These are phyloP conservation scores for Albizia julibrissin DNA, from an alignment of 306 rosid genomes.

Conservation along the genomic window DNA sequence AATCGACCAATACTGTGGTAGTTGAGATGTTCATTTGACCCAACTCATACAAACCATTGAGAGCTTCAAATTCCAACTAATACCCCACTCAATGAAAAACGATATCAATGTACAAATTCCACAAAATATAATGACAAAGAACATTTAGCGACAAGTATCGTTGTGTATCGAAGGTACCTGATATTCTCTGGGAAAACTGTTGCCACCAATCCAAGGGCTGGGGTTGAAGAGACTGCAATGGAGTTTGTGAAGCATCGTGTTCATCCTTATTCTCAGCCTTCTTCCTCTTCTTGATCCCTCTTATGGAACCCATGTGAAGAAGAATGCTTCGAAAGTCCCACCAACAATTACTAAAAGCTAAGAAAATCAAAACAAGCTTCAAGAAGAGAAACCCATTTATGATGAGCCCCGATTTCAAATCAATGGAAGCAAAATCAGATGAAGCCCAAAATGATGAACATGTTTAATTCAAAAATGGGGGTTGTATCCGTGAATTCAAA, in stretches of 20 bases:
- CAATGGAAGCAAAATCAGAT: constrained; percentile 31
- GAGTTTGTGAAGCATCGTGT: constrained; percentile 54
- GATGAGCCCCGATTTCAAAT: constrained; percentile 44
- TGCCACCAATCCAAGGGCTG: constrained; percentile 89
- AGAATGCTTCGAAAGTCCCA: constrained; percentile 36
- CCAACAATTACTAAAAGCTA: constrained; percentile 21
- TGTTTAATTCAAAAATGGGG: neutral
- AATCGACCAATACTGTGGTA: constrained; percentile 15
- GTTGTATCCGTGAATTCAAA: constrained; percentile 17
- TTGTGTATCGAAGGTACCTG: constrained; percentile 45
- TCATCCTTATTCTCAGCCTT: constrained; percentile 60
- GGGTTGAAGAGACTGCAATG: constrained; percentile 45
- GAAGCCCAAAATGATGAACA: constrained; percentile 16
- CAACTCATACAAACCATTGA: constrained; percentile 31
- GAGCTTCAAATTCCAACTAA: constrained; percentile 29
- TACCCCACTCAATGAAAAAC: constrained; percentile 32
- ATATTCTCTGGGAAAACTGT: constrained; percentile 69
- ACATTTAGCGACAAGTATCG: neutral
- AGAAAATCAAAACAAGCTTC: constrained; percentile 35
- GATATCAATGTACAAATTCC: constrained; percentile 36
- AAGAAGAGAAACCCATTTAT: constrained; percentile 35
- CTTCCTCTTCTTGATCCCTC: constrained; percentile 81
- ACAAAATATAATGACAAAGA: constrained; percentile 6
- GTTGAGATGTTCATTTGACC: constrained; percentile 35
- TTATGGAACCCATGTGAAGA: constrained; percentile 74